phyloP scores from a whole-genome alignment of 306 rosid genomes.

The Acacia confusa region DNA sequence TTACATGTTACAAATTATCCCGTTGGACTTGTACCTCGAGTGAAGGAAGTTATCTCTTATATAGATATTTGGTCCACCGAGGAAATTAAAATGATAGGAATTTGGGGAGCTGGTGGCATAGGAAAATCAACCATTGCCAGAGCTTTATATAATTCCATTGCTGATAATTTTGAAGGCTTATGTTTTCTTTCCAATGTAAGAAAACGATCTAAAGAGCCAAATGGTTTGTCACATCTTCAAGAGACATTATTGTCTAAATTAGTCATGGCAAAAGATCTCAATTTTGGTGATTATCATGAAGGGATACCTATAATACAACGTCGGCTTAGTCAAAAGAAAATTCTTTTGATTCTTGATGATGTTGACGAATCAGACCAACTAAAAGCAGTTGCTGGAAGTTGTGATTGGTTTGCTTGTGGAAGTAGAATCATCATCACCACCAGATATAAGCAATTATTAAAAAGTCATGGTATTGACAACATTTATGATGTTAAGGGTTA shows the following conservation, averaged over 20 bases:
- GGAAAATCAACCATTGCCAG: conserved; percentile 16
- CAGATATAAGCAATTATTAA: not conserved
- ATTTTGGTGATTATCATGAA: not conserved
- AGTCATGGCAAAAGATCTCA: not conserved
- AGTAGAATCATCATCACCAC: conserved; percentile 12
- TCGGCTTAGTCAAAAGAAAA: not conserved
- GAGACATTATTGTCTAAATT: not conserved
- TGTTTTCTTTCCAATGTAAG: not conserved
- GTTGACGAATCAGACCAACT: conserved; percentile 5
- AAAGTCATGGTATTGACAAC: not conserved
- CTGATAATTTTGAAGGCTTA: not conserved
- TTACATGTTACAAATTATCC: not conserved
- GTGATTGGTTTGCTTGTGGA: conserved; percentile 18
- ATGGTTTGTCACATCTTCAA: conserved; percentile 12
- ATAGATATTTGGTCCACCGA: not conserved
- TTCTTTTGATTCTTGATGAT: conserved; percentile 16
- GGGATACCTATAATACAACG: not conserved
- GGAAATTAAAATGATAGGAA: not conserved
- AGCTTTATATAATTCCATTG: not conserved
- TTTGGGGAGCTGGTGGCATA: conserved; percentile 6
- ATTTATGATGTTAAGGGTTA: not conserved
- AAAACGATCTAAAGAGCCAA: not conserved
- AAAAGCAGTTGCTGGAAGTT: not conserved
- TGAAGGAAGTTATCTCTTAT: not conserved
- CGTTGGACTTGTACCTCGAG: not conserved